Base-by-base conservation (phyloP, 2,329 filamentous ascomycete species). In the Thielaviopsis populi region DNA sequence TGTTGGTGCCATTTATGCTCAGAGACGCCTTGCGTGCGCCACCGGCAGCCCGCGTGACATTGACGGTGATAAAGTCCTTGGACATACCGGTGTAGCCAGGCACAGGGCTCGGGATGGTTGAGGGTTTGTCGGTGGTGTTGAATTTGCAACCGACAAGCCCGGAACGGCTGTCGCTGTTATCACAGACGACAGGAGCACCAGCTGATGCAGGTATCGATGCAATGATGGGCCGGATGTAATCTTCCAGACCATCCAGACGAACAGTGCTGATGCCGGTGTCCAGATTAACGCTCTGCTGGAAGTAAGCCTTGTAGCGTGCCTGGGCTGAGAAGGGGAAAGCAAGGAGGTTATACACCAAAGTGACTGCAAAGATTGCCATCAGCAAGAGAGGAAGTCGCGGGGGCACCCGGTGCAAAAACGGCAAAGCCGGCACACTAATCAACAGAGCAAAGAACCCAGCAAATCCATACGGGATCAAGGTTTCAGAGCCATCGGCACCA, bases 291-390 rank as follows among this genome's bases (percentile, higher is more conserved):
- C 82, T 82, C 72, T 99, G 91, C 60, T 88, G 78, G 73, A 97
- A 96, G 73, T 85, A 95, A 59, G 92, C 79, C 74, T 97, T 97
- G 73, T 95, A 83, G 43, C 89, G 83, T 71, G 85, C 88, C 66
- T 84, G 80, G 24, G 82, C 76, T 0, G 89, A 94, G 74, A 97
- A 97, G 0, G 94, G 94, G 73, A 96, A 96, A 1, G 88, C 89
- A 1, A 83, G 75, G 3, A 96, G 81, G 71, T 95, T 95, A 77
- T 96, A 97, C 64, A 91, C 80, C 33, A 95, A 75, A 0, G 90
- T 95, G 37, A 80, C 88, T 27, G 83, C 70, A 67, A 91, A 89
- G 8, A 96, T 76, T 13, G 86, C 71, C 33, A 95, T 78, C 17
- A 96, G 74, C 69, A 95, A 85, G 0, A 86, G 76, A 0, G 94